Evolutionary conservation across 129 eudicot species (phyloP).

Genomic region (Heracleum sosnowskyi): DNA sequence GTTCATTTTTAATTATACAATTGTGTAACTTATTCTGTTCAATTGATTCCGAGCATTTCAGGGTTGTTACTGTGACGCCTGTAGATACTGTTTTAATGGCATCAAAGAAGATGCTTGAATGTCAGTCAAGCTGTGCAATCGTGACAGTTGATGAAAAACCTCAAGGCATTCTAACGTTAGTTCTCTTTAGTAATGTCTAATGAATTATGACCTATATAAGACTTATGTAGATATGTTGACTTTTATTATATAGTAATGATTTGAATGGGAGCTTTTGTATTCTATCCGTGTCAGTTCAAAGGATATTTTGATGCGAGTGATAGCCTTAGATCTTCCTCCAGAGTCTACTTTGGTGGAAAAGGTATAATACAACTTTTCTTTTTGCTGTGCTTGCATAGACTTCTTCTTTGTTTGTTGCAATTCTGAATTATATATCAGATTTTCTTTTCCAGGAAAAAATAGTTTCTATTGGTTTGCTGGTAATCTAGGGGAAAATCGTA

Average conservation of each 20-base stretch:
- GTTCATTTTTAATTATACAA: background rate
- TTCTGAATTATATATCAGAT: background rate
- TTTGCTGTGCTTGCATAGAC: background rate
- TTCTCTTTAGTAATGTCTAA: background rate
- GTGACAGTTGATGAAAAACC: constrained; percentile 88
- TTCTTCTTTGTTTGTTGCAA: background rate
- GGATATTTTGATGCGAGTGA: constrained; percentile 82
- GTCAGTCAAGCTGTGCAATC: constrained; percentile 60
- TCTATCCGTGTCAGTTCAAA: constrained; percentile 45
- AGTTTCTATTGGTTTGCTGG: background rate
- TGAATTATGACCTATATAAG: constrained; percentile 1
- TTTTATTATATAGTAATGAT: background rate
- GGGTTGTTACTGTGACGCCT: constrained; percentile 78
- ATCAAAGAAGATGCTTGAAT: constrained; percentile 87
- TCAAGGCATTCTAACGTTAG: constrained; percentile 92
- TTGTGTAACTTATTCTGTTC: constrained; percentile 14
- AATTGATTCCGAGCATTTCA: constrained; percentile 27
- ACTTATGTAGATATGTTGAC: background rate
- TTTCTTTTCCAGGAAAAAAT: background rate
- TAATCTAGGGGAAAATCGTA: background rate
- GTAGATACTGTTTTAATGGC: constrained; percentile 78
- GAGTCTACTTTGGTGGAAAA: constrained; percentile 79
- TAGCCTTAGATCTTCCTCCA: constrained; percentile 80
- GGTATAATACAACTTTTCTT: constrained; percentile 27
- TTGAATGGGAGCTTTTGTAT: constrained; percentile 7